Base-by-base conservation (phyloP, 1,139 yeast genomes). In the Saccharomyces hybrid region DNA sequence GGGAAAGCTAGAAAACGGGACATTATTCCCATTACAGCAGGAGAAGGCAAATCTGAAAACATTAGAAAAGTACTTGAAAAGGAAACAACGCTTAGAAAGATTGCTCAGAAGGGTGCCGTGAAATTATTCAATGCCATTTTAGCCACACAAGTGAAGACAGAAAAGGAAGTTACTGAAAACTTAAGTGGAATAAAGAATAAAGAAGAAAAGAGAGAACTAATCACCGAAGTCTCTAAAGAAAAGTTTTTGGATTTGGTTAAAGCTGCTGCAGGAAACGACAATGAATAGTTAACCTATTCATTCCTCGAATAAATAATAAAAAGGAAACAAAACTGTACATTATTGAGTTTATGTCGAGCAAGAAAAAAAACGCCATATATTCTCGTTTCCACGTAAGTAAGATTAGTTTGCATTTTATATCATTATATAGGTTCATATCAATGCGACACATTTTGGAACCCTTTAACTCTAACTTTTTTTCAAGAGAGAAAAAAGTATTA, bases 61-160 rank as follows among this genome's bases (percentile, higher is more conserved):
- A 78, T 79, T 6, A 79, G 90, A 64, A 76, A 75, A 48, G 70
- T 79, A 3, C 68, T 91, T 44, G 93, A 85, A 55, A 79, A 78
- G 53, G 99, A 93, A 67, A 80, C 81, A 59, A 76, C 74, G 60
- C 73, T 89, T 64, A 85, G 87, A 69, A 91, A 90, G 67, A 79
- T 84, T 34, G 98, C 98, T 0, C 97, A 93, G 71, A 80, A 85
- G 64, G 99, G 99, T 74, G 98, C 90, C 16, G 95, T 93, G 20
- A 83, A 86, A 64, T 76, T 93, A 57, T 90, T 93, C 71, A 93
- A 93, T 68, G 98, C 97, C 1, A 85, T 93, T 32, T 78, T 90
- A 64, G 80, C 88, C 46, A 86, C 96, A 0, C 99, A 95, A 71
- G 77, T 82, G 25, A 79, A 76, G 60, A 82, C 91, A 1, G 71